phyloP scores from a whole-genome alignment of 768 basidiomycete genomes.

The Xerocomus potaroensis region DNA sequence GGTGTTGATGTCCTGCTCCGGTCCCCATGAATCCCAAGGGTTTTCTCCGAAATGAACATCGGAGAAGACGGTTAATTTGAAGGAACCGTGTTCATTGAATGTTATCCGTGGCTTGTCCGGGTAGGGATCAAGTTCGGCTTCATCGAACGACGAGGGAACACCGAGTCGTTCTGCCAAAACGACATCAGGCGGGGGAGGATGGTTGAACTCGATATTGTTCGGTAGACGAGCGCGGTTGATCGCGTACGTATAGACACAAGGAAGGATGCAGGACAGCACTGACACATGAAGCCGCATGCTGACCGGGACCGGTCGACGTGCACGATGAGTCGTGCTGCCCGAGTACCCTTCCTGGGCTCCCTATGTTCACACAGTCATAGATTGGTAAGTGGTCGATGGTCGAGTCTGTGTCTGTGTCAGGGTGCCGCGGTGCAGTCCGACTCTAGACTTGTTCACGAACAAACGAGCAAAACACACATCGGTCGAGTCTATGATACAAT shows the following conservation, averaged over 20 bases:
- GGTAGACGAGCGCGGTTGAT: constrained; percentile 5
- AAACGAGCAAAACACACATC: no score
- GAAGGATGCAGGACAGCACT: not conserved
- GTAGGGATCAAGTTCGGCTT: constrained; percentile 36
- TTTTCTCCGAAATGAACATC: constrained; percentile 77
- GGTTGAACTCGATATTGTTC: not conserved
- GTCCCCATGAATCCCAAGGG: constrained; percentile 66
- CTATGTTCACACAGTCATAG: no score
- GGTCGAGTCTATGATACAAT: constrained; percentile 14
- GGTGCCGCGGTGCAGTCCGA: no score
- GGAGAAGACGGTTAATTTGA: constrained; percentile 72
- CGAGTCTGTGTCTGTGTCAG: no score
- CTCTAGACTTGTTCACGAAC: no score
- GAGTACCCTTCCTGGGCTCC: no score
- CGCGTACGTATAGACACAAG: constrained; percentile 10
- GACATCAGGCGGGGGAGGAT: not conserved
- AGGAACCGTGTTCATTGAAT: constrained; percentile 55
- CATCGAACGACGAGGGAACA: not conserved
- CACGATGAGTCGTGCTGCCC: no score
- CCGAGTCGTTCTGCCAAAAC: not conserved
- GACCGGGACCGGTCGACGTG: no score
- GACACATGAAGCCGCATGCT: constrained; percentile 9
- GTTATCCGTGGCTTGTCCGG: constrained; percentile 46
- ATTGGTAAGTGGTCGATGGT: no score
- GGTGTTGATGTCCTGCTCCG: constrained; percentile 63